Conservation (phyloP, 768 basidiomycete species). For the Podaxis sp. region DNA sequence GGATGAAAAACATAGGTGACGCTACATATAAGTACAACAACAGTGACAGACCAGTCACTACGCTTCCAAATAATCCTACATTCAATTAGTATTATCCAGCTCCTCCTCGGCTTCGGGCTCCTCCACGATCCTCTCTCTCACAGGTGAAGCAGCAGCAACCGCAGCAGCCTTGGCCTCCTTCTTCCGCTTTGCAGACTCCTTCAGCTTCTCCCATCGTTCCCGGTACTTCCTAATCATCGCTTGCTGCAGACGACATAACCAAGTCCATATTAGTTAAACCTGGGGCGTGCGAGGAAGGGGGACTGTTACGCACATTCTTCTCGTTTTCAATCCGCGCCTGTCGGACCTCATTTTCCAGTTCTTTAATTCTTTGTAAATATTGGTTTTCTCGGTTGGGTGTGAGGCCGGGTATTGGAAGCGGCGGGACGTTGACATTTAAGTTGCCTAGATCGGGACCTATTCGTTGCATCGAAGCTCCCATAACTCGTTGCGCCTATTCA, state of each 20-base stretch:
- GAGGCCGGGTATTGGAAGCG: constrained; percentile 48
- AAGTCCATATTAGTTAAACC: background rate
- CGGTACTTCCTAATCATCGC: constrained; percentile 67
- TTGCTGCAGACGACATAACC: constrained; percentile 1
- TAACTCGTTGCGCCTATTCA: constrained; percentile 71
- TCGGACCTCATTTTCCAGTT: constrained; percentile 79
- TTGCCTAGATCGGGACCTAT: constrained; percentile 52
- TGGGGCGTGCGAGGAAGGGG: background rate
- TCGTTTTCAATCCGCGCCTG: constrained; percentile 68
- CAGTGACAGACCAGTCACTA: background rate
- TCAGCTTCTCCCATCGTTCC: constrained; percentile 87
- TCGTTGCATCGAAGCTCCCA: constrained; percentile 65
- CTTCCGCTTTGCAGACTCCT: constrained; percentile 84
- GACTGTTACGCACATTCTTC: constrained; percentile 59
- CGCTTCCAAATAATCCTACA: background rate
- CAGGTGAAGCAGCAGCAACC: constrained; percentile 39
- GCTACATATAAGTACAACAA: constrained; percentile 11
- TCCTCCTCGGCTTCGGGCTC: constrained; percentile 59
- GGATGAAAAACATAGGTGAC: constrained; percentile 6
- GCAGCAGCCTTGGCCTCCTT: constrained; percentile 68
- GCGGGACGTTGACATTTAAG: constrained; percentile 57
- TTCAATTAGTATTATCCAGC: constrained; percentile 31
- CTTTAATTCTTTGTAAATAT: constrained; percentile 63
- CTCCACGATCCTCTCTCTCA: constrained; percentile 73
- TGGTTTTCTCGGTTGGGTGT: constrained; percentile 54